Evolutionary conservation across 2,329 filamentous ascomycete species (phyloP), one percentile per base, ranked within the genome.

Genomic region (Pseudopithomyces maydicus): DNA sequence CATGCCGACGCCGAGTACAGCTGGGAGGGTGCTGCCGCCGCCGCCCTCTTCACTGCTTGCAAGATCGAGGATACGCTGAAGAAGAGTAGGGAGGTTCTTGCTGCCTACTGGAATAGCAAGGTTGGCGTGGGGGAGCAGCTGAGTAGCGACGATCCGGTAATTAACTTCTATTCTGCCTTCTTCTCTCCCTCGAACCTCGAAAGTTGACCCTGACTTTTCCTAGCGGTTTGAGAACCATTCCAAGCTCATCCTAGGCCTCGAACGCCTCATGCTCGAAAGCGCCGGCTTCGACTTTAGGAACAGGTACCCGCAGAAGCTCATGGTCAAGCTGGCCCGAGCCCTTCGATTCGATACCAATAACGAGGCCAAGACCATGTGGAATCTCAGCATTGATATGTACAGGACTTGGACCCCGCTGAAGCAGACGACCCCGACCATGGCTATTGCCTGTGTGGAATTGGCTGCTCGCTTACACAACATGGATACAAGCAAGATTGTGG

Each of bases 21-120:
- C 74, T 92, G 88, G 72, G 77, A 81, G 79, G 94, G 98, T 73
- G 93, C 92, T 1, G 92, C 94, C 0, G 86, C 95, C 6, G 92
- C 95, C 1, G 90, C 92, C 22, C 81, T 99, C 8, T 94, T 98
- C 70, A 90, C 93, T 2, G 93, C 93, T 2, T 98, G 94, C 82
- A 99, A 99, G 79, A 92, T 96, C 44, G 95, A 99, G 77, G 95
- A 99, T 75, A 99, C 95, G 0, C 85, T 97, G 64, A 99, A 99
- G 79, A 98, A 98, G 80, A 96, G 92, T 3, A 88, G 86, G 56
- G 95, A 99, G 62, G 96, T 99, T 59, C 82, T 98, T 15, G 96
- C 92, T 56, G 92, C 93, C 1, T 89, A 91, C 22, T 92, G 94
- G 77, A 97, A 97, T 71, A 80, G 96, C 36, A 95, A 92, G 77